A percentile compares a stretch with the other conserved stretches of the same genome.
phyloP scores from a whole-genome alignment of 306 rosid genomes.

The Gastrolobium bilobum region DNA sequence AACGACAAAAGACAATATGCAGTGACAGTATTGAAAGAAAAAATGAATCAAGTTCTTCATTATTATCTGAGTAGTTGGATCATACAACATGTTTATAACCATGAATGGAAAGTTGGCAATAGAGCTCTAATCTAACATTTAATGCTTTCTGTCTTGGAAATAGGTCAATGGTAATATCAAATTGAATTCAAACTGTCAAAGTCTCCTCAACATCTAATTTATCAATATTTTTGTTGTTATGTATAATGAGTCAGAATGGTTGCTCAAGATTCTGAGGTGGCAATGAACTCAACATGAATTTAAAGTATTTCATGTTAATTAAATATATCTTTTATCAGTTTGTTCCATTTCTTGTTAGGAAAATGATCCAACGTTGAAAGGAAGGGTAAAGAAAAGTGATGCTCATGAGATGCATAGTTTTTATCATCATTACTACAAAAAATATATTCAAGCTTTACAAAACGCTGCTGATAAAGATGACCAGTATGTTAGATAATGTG shows the following conservation, averaged over 20 bases:
- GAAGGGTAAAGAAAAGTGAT: constrained; percentile 96
- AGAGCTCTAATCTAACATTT: neutral
- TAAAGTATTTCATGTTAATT: neutral
- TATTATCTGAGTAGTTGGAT: neutral
- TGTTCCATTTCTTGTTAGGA: constrained; percentile 65
- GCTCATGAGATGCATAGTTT: constrained; percentile 99
- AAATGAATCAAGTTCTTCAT: neutral
- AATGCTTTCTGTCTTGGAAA: neutral
- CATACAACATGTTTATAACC: neutral
- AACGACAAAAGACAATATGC: too few relatives aligned
- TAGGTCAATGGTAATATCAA: neutral
- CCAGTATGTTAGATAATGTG: constrained; percentile 67
- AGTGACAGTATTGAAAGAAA: neutral
- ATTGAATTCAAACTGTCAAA: neutral
- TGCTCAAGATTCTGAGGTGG: constrained; percentile 14
- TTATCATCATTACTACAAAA: constrained; percentile 96
- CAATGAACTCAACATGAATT: neutral
- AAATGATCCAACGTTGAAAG: constrained; percentile 95
- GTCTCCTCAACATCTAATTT: neutral
- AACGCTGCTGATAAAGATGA: constrained; percentile 97
- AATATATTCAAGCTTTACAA: constrained; percentile 95
- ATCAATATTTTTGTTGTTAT: neutral
- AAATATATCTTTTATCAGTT: constrained; percentile 27
- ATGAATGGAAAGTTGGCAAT: neutral
- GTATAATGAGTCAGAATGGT: neutral